phyloP scores from a whole-genome alignment of 78 protist genomes.

The Dictyostelium intermedium region DNA sequence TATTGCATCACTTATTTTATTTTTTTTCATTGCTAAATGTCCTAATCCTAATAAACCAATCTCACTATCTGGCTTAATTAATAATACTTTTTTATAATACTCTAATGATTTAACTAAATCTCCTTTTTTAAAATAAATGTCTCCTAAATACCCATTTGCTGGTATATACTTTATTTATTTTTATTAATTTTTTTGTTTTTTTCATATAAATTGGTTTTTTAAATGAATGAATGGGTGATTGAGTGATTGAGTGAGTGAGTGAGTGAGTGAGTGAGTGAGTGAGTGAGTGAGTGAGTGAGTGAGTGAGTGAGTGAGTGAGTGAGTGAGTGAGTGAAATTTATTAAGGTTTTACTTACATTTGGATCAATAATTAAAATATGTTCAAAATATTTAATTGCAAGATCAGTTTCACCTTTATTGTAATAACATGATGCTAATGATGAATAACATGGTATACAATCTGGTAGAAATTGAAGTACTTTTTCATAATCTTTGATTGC shows the following conservation, averaged over 20 bases:
- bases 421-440: constrained; percentile 44
- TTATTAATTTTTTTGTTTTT: not conserved
- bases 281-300: too few relatives aligned
- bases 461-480: constrained; percentile 11
- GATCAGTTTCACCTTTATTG: not conserved
- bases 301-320: too few relatives aligned
- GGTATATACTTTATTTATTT: constrained; percentile 21
- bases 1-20: not conserved
- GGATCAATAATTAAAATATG: constrained; percentile 21
- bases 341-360: constrained; percentile 8
- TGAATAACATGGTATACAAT: not conserved
- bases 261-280: too few relatives aligned
- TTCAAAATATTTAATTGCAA: constrained; percentile 29
- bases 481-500: constrained; percentile 50
- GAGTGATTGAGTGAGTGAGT: too few relatives aligned
- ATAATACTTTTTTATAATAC: constrained; percentile 22
- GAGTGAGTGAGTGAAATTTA: too few relatives aligned
- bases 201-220: too few relatives aligned
- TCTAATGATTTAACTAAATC: not conserved
- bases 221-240: too few relatives aligned
- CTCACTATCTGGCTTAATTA: not conserved
- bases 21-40: constrained; percentile 48
- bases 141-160: constrained; percentile 61
- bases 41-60: constrained; percentile 31
- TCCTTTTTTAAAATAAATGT: constrained; percentile 14